Conservation (phyloP, 2,329 filamentous ascomycete species). For the Penicillium sp. region DNA sequence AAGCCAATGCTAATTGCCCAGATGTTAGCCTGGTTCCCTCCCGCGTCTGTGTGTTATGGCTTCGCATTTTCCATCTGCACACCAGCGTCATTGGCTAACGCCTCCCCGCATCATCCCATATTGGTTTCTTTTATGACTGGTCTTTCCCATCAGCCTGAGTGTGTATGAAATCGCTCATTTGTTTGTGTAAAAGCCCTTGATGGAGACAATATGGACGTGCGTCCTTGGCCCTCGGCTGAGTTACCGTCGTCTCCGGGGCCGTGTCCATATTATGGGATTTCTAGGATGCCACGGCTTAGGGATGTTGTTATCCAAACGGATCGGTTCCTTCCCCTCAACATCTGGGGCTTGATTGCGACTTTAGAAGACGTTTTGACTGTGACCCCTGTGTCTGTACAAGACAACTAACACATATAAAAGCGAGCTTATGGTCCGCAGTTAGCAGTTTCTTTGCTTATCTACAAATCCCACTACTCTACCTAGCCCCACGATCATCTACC, state of each 20-base stretch:
- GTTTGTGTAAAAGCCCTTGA: background rate
- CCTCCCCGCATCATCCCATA: background rate
- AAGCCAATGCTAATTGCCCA: background rate
- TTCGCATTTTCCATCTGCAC: background rate
- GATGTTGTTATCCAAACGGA: background rate
- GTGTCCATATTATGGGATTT: background rate
- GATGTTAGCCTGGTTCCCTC: background rate
- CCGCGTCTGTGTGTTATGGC: background rate
- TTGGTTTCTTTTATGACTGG: background rate
- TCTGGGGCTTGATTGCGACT: background rate
- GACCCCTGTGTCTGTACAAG: background rate
- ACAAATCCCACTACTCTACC: background rate
- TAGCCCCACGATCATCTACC: conserved; percentile 1
- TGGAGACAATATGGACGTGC: background rate
- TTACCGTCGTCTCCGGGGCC: background rate
- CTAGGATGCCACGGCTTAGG: background rate
- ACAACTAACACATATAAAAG: background rate
- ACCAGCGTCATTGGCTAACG: background rate
- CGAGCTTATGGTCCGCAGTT: background rate
- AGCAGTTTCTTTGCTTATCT: background rate
- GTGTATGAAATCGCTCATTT: background rate
- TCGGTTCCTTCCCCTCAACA: background rate
- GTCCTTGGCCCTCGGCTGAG: background rate
- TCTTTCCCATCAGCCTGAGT: background rate
- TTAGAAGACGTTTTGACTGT: background rate